Percentiles rank a stretch among this genome's conserved stretches.
Conservation (phyloP, 768 basidiomycete species). For the Suillus placidus region DNA sequence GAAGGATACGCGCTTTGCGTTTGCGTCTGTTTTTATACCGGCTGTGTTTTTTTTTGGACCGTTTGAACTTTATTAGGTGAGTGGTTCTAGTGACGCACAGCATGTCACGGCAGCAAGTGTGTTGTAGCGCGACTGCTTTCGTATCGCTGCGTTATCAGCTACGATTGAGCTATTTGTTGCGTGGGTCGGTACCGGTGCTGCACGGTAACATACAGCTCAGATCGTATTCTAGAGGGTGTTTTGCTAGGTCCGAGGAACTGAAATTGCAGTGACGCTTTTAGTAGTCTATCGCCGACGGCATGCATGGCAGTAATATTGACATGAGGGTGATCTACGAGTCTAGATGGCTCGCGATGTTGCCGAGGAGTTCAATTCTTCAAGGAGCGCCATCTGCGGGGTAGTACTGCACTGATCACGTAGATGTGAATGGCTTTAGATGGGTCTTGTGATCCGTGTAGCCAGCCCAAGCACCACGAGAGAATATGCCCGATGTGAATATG, state of each 20-base stretch:
- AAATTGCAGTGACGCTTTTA: background rate
- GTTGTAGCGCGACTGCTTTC: background rate
- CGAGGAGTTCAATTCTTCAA: background rate
- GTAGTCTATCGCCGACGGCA: background rate
- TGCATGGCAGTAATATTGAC: background rate
- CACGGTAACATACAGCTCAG: constrained; percentile 3
- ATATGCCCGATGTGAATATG: constrained; percentile 1
- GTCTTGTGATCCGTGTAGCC: background rate
- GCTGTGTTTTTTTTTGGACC: background rate
- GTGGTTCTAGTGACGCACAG: background rate
- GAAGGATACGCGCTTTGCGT: background rate
- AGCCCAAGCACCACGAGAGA: constrained; percentile 1
- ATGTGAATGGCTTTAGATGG: too few relatives aligned
- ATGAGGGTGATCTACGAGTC: background rate
- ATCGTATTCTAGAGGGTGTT: background rate
- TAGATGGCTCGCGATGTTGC: background rate
- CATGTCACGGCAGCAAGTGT: background rate
- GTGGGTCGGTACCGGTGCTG: background rate
- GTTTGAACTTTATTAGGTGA: background rate
- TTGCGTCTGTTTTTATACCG: background rate
- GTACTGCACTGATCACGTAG: background rate
- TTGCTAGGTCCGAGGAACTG: background rate
- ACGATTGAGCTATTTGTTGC: background rate
- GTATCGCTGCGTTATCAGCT: constrained; percentile 9
- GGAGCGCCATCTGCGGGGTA: background rate